These are phyloP conservation scores for Mycena epipterygia DNA, from an alignment of 768 basidiomycete genomes.

Conservation along the genomic window DNA sequence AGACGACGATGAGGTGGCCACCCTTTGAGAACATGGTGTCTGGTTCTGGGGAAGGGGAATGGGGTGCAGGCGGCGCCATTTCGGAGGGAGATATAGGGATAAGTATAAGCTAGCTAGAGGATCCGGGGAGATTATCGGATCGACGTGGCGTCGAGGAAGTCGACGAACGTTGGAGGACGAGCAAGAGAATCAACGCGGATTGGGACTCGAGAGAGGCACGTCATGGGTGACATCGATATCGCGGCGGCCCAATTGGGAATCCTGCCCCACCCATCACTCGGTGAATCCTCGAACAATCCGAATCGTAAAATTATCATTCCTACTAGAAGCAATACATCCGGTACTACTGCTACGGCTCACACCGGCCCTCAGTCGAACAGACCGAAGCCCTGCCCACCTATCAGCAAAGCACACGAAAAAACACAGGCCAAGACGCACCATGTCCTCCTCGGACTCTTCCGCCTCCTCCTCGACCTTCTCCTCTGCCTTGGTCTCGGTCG, in stretches of 20 bases:
- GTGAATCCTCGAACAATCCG: no score
- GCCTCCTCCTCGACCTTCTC: conserved; percentile 84
- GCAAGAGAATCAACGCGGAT: not conserved
- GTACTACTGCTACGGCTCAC: conserved; percentile 22
- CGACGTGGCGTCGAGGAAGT: conserved; percentile 26
- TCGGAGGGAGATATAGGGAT: conserved; percentile 39
- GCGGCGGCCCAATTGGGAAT: no score
- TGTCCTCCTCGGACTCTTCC: conserved; percentile 90
- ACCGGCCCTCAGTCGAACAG: conserved; percentile 80
- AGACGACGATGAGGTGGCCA: conserved; percentile 92
- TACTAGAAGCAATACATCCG: no score
- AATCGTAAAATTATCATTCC: not conserved
- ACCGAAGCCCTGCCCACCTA: conserved; percentile 83
- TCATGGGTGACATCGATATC: no score
- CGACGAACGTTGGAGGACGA: conserved; percentile 30
- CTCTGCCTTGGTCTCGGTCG: conserved; percentile 72
- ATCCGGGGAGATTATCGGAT: conserved; percentile 43
- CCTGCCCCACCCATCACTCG: no score
- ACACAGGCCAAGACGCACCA: conserved; percentile 65
- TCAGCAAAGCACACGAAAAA: not conserved
- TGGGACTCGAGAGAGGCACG: no score
- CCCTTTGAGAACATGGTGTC: conserved; percentile 55
- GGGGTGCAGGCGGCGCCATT: conserved; percentile 46
- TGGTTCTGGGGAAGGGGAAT: conserved; percentile 55
- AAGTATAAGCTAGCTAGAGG: conserved; percentile 31